Evolutionary conservation across 2,329 filamentous ascomycete genomes (phyloP).

Genomic region (Thyridium curvatum): DNA sequence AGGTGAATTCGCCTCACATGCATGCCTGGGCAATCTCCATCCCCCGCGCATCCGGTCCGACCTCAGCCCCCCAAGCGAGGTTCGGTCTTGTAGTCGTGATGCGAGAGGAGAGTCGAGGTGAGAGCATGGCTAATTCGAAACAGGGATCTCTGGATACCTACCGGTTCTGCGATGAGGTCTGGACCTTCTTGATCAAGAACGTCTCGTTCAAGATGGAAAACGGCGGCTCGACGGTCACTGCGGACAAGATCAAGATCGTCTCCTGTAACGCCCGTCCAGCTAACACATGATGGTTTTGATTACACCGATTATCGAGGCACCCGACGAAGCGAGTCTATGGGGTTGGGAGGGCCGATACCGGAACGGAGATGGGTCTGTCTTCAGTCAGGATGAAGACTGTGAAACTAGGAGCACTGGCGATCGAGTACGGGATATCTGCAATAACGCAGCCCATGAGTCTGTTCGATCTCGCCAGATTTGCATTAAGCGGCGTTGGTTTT

Average conservation of each 20-base stretch:
- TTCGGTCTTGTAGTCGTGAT: slow-evolving; percentile 1
- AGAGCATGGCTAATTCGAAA: slow-evolving; percentile 1
- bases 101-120: not conserved
- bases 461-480: no score
- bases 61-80: no score
- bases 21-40: no score
- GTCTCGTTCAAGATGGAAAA: slow-evolving; percentile 98
- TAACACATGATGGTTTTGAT: no score
- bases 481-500: no score
- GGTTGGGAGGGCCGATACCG: no score
- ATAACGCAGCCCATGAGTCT: no score
- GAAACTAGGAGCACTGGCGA: no score
- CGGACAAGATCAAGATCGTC: slow-evolving; percentile 93
- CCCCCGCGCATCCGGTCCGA: not conserved
- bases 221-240: slow-evolving; percentile 61
- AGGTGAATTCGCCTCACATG: slow-evolving; percentile 51
- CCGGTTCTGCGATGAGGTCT: slow-evolving; percentile 98
- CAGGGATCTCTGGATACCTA: slow-evolving; percentile 97
- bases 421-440: no score
- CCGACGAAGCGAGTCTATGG: not conserved
- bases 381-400: no score
- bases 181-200: slow-evolving; percentile 98
- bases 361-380: no score
- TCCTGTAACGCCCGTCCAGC: slow-evolving; percentile 83
- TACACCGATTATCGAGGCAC: no score